Percentiles rank a stretch among this genome's conserved stretches.
These are phyloP conservation scores for Chaetomiaceae sp. DNA, from an alignment of 2,329 filamentous ascomycete species.

Conservation along the genomic window DNA sequence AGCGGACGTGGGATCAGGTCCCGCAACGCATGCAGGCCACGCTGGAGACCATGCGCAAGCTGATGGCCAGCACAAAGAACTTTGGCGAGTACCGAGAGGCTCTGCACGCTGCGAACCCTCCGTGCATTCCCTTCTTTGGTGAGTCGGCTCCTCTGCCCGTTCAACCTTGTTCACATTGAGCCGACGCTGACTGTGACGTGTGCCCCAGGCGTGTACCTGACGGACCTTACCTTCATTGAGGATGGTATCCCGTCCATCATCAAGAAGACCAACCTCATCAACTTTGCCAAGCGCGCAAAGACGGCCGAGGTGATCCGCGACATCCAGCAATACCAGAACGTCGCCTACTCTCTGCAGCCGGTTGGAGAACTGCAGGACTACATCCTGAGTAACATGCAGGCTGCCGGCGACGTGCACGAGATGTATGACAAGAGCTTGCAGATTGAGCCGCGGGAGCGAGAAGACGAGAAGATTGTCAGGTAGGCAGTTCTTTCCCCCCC, in stretches of 20 bases:
- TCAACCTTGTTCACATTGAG: not conserved
- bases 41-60: constrained; percentile 83
- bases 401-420: constrained; percentile 92
- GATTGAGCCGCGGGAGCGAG: constrained; percentile 89
- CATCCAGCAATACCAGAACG: constrained; percentile 98
- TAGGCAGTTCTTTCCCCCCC: constrained; percentile 43
- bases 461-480: constrained; percentile 99
- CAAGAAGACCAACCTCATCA: constrained; percentile 95
- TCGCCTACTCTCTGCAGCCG: constrained; percentile 85
- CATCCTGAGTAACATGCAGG: constrained; percentile 93
- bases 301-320: constrained; percentile 97
- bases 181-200: constrained; percentile 2
- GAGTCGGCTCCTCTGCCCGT: constrained; percentile 30
- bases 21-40: constrained; percentile 75
- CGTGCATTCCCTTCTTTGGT: constrained; percentile 98
- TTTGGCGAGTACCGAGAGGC: constrained; percentile 95
- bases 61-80: constrained; percentile 98
- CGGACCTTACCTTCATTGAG: constrained; percentile 96
- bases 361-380: constrained; percentile 94
- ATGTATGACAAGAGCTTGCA: constrained; percentile 98
- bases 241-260: constrained; percentile 95
- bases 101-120: constrained; percentile 86
- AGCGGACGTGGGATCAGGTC: constrained; percentile 90
- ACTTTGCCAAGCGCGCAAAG: constrained; percentile 97
- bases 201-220: constrained; percentile 78